Evolutionary conservation across 2,329 filamentous ascomycete species (phyloP), one percentile per base, ranked within the genome.

Genomic region (Penicillium sp.): DNA sequence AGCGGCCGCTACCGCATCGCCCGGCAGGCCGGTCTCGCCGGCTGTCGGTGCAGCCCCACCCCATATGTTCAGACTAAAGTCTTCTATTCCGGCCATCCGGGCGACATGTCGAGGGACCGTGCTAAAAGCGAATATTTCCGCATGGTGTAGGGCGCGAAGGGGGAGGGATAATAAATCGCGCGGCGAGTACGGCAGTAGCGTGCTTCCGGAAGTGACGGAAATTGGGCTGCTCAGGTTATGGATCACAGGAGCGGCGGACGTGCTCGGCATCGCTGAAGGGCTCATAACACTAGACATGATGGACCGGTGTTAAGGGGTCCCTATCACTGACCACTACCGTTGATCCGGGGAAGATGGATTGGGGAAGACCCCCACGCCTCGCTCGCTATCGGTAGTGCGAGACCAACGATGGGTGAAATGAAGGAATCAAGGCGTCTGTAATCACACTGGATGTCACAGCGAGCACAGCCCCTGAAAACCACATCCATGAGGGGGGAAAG

Each of bases 1-100:
- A 25, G 61, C 60, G 2, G 61, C 62, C 14, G 58, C 63, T 29
- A 72, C 71, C 14, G 71, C 70, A 7, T 70, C 68, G 16, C 64
- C 64, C 23, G 48, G 57, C 15, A 51, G 32, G 3, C 53, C 59
- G 14, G 49, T 41, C 10, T 42, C 52, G n/a, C 37, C 36, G 2
- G 36, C 25, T 26, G 47, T 33, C 27, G 41, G 4, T 20, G 48
- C 43, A 18, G 50, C 45, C 16, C 47, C 36, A n/a, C 49, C 42
- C 54, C 56, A 53, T 5, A 62, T 41, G 16, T 50, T 51, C 23
- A 48, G 45, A 10, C 51, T 45, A 16, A 64, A 53, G 21, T 50
- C 48, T 17, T 56, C 52, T 9, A 67, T 39, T 7, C 60, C 59
- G 4, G 56, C 46, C 15, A 60, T 39, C 32, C 54, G 58, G 14